Evolutionary conservation across 2,329 filamentous ascomycete species (phyloP).

Genomic region (Botrytis galanthina): DNA sequence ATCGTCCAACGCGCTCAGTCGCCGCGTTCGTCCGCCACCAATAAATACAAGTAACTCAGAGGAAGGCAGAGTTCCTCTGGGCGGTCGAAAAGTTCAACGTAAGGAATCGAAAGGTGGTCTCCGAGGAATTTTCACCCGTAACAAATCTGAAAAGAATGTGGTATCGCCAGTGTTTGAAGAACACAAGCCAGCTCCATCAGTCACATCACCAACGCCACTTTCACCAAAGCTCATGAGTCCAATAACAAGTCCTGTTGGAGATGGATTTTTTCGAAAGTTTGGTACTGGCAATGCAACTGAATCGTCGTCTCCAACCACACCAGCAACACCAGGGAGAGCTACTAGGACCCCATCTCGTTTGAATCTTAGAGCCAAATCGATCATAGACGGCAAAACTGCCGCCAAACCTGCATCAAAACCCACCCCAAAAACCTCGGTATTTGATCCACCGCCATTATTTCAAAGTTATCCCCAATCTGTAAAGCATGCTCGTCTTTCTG

Average conservation of each 20-base stretch:
- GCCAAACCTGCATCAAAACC: slow-evolving; percentile 25
- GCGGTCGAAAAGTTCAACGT: slow-evolving; percentile 29
- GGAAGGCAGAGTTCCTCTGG: slow-evolving; percentile 28
- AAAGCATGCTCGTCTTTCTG: slow-evolving; percentile 68
- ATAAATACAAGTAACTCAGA: slow-evolving; percentile 25
- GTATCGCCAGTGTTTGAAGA: slow-evolving; percentile 29
- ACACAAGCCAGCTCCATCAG: slow-evolving; percentile 4
- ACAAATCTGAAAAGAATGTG: slow-evolving; percentile 30
- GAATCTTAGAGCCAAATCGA: slow-evolving; percentile 30
- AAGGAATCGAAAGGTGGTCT: slow-evolving; percentile 34
- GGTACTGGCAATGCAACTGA: slow-evolving; percentile 22
- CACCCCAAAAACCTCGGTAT: slow-evolving; percentile 40
- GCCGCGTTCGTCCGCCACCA: slow-evolving; percentile 32
- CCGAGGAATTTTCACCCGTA: slow-evolving; percentile 36
- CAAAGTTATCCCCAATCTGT: slow-evolving; percentile 83
- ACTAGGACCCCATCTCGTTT: slow-evolving; percentile 30
- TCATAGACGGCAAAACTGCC: slow-evolving; percentile 27
- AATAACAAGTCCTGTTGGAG: slow-evolving; percentile 26
- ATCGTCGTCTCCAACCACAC: slow-evolving; percentile 22
- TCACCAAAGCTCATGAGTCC: slow-evolving; percentile 26
- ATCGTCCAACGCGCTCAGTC: slow-evolving; percentile 23
- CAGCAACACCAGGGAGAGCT: slow-evolving; percentile 22
- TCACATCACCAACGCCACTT: slow-evolving; percentile 5
- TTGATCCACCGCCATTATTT: slow-evolving; percentile 75
- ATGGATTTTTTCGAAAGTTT: slow-evolving; percentile 22